Percentiles rank a stretch among this genome's conserved stretches.
These are phyloP conservation scores for Aspergillus terreus DNA, from an alignment of 2,329 filamentous ascomycete species.

Conservation along the genomic window DNA sequence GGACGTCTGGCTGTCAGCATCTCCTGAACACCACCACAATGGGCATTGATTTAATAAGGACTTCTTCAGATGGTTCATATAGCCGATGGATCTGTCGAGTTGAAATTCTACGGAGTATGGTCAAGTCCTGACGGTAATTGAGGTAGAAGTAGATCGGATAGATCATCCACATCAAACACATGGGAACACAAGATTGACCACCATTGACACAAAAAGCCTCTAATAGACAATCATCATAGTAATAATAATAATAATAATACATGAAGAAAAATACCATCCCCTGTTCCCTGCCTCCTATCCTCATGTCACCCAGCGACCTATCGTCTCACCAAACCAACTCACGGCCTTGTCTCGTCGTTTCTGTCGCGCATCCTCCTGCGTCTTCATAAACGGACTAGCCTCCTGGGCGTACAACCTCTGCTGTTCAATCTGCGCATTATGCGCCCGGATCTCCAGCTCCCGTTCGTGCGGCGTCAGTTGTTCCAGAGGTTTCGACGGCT, in stretches of 20 bases:
- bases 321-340: conserved; percentile 42
- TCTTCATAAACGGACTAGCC: conserved; percentile 34
- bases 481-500: conserved; percentile 35
- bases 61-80: neutral
- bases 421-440: conserved; percentile 36
- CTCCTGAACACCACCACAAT: neutral
- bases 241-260: conserved; percentile 9
- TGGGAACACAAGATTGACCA: neutral
- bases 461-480: conserved; percentile 45
- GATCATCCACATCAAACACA: neutral
- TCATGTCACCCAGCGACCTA: conserved; percentile 40
- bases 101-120: too few relatives aligned
- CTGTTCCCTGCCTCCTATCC: neutral
- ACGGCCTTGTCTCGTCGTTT: conserved; percentile 38
- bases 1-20: conserved; percentile 9
- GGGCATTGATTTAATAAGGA: neutral
- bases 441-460: conserved; percentile 40
- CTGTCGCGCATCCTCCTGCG: conserved; percentile 32
- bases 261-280: conserved; percentile 6
- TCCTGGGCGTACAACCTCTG: conserved; percentile 35
- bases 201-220: too few relatives aligned
- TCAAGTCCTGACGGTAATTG: too few relatives aligned
- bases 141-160: neutral
- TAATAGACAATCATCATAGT: neutral
- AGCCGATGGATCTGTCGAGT: too few relatives aligned